A percentile compares a stretch with the other conserved stretches of the same genome.
These are phyloP conservation scores for Amanita phalloides DNA, from an alignment of 768 basidiomycete species.

Conservation along the genomic window DNA sequence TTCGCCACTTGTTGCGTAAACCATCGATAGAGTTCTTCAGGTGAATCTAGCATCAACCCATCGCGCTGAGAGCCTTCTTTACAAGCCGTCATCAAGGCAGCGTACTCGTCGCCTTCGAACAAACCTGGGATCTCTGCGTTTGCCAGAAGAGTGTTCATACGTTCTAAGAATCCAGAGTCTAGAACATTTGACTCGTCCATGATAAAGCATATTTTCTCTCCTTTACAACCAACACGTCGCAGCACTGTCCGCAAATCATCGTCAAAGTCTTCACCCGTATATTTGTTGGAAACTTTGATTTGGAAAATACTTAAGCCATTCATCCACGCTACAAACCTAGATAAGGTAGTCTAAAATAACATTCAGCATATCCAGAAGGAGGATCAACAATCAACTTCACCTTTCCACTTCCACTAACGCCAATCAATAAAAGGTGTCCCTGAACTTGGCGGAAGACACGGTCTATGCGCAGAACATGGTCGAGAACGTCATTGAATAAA, in stretches of 20 bases:
- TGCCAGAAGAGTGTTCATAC: constrained; percentile 99
- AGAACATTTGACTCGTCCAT: constrained; percentile 99
- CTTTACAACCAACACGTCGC: constrained; percentile 93
- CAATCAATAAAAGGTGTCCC: constrained; percentile 92
- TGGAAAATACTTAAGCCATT: constrained; percentile 99
- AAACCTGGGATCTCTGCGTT: constrained; percentile 99
- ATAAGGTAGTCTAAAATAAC: constrained; percentile 73
- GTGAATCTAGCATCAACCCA: constrained; percentile 95
- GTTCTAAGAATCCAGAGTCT: constrained; percentile 96
- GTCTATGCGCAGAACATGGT: constrained; percentile 96
- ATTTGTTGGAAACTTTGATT: constrained; percentile 99
- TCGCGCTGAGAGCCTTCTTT: constrained; percentile 99
- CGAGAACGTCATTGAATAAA: constrained; percentile 96
- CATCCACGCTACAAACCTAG: constrained; percentile 99
- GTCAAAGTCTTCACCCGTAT: constrained; percentile 97
- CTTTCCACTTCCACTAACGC: constrained; percentile 98
- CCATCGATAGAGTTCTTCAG: constrained; percentile 96
- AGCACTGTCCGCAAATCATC: constrained; percentile 94
- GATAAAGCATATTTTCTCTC: constrained; percentile 99
- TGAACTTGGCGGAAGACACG: constrained; percentile 98
- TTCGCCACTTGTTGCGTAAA: constrained; percentile 98
- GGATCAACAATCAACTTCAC: constrained; percentile 29
- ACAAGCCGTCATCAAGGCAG: constrained; percentile 97
- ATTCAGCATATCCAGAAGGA: neutral
- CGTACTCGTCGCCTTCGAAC: constrained; percentile 99